Conservation (phyloP, 352 stramenopile species). For the Elongisporangium anandrum region DNA sequence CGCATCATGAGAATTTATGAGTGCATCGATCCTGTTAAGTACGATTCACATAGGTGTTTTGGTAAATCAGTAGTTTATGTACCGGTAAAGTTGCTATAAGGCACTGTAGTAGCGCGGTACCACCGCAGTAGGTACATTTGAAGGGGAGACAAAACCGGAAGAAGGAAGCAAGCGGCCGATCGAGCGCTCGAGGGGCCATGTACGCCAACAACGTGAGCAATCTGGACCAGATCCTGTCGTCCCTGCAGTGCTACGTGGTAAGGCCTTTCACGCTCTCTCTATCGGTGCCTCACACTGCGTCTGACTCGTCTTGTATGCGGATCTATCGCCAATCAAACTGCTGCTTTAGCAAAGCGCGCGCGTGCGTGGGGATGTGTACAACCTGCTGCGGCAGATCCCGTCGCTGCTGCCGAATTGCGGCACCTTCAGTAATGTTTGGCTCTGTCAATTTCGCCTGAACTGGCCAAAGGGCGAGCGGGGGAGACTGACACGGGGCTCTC, state of each 20-base stretch:
- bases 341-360: slow-evolving; percentile 68
- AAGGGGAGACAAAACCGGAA: not conserved
- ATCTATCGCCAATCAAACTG: no score
- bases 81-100: not conserved
- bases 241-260: slow-evolving; percentile 78
- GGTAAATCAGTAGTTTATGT: not conserved
- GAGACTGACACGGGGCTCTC: not conserved
- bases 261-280: slow-evolving; percentile 6
- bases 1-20: not conserved
- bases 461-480: not conserved
- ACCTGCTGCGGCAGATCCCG: slow-evolving; percentile 80
- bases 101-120: not conserved
- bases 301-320: not conserved
- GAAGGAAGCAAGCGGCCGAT: slow-evolving; percentile 2
- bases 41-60: not conserved
- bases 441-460: not conserved
- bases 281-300: not conserved
- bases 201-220: slow-evolving; percentile 86
- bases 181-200: slow-evolving; percentile 23
- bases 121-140: not conserved
- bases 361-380: slow-evolving; percentile 82
- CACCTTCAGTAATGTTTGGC: slow-evolving; percentile 54
- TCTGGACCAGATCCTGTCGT: slow-evolving; percentile 85
- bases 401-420: slow-evolving; percentile 82
- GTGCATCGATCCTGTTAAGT: not conserved